Percentiles rank a stretch among this genome's conserved stretches.
These are phyloP conservation scores for Colletotrichum nymphaeae DNA, from an alignment of 2,329 filamentous ascomycete species.

Conservation along the genomic window DNA sequence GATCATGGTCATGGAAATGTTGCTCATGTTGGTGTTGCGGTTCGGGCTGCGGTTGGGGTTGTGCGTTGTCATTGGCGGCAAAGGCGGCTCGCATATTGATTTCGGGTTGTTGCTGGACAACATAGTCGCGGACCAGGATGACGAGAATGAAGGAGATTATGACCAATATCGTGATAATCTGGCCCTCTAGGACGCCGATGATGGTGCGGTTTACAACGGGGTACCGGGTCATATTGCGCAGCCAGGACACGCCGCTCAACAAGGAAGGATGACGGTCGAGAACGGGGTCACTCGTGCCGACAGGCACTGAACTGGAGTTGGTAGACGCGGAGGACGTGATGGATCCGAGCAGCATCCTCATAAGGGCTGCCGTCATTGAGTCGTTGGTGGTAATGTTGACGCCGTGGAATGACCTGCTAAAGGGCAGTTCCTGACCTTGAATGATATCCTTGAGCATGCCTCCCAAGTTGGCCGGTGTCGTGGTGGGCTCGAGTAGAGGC, in stretches of 20 bases:
- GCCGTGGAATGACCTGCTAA: constrained; percentile 41
- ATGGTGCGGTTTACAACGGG: constrained; percentile 80
- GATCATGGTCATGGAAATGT: constrained; percentile 15
- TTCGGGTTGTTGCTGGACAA: constrained; percentile 96
- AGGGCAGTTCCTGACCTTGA: constrained; percentile 41
- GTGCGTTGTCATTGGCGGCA: constrained; percentile 34
- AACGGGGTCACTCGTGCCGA: constrained; percentile 33
- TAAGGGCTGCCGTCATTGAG: constrained; percentile 46
- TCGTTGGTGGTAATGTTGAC: constrained; percentile 47
- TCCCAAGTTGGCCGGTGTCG: constrained; percentile 42
- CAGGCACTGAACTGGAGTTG: background rate
- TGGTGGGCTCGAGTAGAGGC: constrained; percentile 47
- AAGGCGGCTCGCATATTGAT: constrained; percentile 82
- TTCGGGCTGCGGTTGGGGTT: constrained; percentile 11
- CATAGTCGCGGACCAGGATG: constrained; percentile 96
- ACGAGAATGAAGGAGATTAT: constrained; percentile 97
- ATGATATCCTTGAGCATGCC: constrained; percentile 48
- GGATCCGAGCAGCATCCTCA: constrained; percentile 44
- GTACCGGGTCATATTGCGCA: constrained; percentile 74
- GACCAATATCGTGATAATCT: constrained; percentile 91
- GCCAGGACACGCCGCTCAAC: constrained; percentile 66
- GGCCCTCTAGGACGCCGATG: constrained; percentile 88
- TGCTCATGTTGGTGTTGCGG: constrained; percentile 12
- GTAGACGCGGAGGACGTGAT: constrained; percentile 39
- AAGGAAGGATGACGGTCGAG: constrained; percentile 53